Conservation (phyloP, 768 basidiomycete genomes). For the Tephrocybe sp. region DNA sequence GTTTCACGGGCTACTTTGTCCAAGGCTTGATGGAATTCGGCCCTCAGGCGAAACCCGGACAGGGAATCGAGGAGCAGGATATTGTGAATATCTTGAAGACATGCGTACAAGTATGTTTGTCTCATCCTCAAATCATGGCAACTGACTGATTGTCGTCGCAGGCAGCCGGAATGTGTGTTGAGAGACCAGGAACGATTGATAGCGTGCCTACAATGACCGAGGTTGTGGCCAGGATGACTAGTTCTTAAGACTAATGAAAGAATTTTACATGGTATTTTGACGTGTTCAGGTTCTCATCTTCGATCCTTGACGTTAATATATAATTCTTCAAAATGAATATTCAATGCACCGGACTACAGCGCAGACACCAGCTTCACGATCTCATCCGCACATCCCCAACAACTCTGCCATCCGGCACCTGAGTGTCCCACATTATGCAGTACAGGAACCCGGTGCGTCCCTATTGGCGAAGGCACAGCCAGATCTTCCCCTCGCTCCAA, state of each 20-base stretch:
- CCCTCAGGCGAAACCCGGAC: constrained; percentile 20
- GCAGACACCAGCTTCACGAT: constrained; percentile 7
- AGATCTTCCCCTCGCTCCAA: constrained; percentile 14
- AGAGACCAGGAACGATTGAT: constrained; percentile 56
- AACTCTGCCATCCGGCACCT: constrained; percentile 19
- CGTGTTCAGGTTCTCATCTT: too few species aligned
- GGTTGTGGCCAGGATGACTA: constrained; percentile 34
- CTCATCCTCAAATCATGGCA: background rate
- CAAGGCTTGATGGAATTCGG: constrained; percentile 50
- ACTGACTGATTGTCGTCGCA: constrained; percentile 18
- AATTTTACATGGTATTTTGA: too few species aligned
- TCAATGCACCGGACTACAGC: too few species aligned
- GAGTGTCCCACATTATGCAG: constrained; percentile 16
- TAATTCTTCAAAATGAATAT: too few species aligned
- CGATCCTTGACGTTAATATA: too few species aligned
- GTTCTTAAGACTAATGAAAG: too few species aligned
- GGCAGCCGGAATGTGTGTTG: constrained; percentile 66
- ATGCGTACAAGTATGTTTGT: constrained; percentile 40
- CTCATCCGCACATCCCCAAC: constrained; percentile 18
- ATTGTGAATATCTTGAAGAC: constrained; percentile 33
- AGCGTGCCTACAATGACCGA: constrained; percentile 47
- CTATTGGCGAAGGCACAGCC: background rate
- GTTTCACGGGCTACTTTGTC: constrained; percentile 63
- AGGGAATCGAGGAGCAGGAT: constrained; percentile 30
- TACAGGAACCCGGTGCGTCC: constrained; percentile 1